Percentiles rank a stretch among this genome's conserved stretches.
Evolutionary conservation across 2,329 filamentous ascomycete genomes (phyloP).

Genomic region (Hyphodiscus sp.): DNA sequence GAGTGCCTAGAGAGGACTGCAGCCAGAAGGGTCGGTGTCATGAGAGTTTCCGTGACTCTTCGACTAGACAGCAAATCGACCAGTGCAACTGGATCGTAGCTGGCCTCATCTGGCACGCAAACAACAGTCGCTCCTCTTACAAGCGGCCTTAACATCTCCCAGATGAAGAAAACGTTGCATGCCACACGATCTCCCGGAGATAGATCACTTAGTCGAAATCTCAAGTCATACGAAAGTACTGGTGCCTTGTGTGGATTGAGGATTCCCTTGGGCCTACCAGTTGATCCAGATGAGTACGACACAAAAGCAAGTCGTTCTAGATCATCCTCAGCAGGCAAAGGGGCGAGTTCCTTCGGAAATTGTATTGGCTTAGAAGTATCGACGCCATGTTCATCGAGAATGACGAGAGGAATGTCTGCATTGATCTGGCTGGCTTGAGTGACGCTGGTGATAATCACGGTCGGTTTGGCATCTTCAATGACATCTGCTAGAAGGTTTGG

Average conservation of each 20-base stretch:
- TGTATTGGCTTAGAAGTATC: no score
- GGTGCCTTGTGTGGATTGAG: constrained; percentile 71
- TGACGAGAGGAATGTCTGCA: constrained; percentile 54
- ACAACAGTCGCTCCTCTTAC: constrained; percentile 71
- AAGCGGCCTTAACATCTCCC: constrained; percentile 75
- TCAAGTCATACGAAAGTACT: constrained; percentile 65
- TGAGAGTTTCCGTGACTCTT: constrained; percentile 70
- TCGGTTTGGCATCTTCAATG: constrained; percentile 66
- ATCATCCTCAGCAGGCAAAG: constrained; percentile 57
- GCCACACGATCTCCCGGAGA: constrained; percentile 69
- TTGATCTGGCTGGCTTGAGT: constrained; percentile 61
- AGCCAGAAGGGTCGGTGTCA: constrained; percentile 74
- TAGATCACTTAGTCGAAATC: constrained; percentile 65
- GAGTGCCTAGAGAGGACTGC: constrained; percentile 66
- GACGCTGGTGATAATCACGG: constrained; percentile 62
- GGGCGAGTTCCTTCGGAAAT: constrained; percentile 36
- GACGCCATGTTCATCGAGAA: constrained; percentile 45
- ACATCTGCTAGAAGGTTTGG: constrained; percentile 68
- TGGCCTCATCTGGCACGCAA: constrained; percentile 66
- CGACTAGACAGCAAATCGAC: constrained; percentile 62
- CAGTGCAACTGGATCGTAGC: constrained; percentile 69
- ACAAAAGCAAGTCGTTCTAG: constrained; percentile 71
- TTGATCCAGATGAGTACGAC: constrained; percentile 83
- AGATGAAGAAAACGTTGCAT: constrained; percentile 85
- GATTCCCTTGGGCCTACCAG: constrained; percentile 76